Evolutionary conservation across 2,329 filamentous ascomycete genomes (phyloP), one percentile per base, ranked within the genome.

Genomic region (Fusarium napiforme): DNA sequence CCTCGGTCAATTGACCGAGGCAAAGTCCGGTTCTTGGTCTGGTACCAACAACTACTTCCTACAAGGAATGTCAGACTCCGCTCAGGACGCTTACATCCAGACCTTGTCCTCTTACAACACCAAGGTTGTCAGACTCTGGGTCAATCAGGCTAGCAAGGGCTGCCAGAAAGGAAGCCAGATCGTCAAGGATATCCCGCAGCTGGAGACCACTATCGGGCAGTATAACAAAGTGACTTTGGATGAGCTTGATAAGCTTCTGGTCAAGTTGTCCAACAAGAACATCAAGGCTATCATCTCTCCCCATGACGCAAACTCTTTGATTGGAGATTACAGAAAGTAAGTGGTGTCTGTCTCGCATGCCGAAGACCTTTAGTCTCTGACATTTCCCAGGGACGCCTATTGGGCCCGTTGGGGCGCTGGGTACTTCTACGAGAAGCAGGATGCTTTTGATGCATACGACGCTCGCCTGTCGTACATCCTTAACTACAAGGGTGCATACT

Each of bases 141-240:
- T 58, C 9, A 46, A 58, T 7, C 40, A 46, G 4, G 55, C 55
- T 26, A 21, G 18, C 5, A 46, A 58, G 30, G 55, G 55, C 9
- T 58, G 55, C 10, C 40, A 46, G 15, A 58, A 58, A 23, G 55
- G 55, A 7, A 58, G 55, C 40, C 40, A 58, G 7, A 58, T 47
- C 1, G 40, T 47, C 30, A 14, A 11, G 30, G 40, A 47, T 14
- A 36, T 58, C 14, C 55, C 55, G 9, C 55, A 46, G 3, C 2
- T 58, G 18, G 55, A 58, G 30, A 58, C 55, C 0, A 58, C 55
- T 21, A 58, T 58, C 2, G 40, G 55, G 9, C 40, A 58, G 15
- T 58, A 58, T 19, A 58, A 58, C 18, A 34, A 58, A 5, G 30
- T 8, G 1, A 47, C 55, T 21, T 28, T 58, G 40, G 55, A 58